These are phyloP conservation scores for Cicer judaicum DNA, from an alignment of 306 rosid genomes.

Conservation along the genomic window DNA sequence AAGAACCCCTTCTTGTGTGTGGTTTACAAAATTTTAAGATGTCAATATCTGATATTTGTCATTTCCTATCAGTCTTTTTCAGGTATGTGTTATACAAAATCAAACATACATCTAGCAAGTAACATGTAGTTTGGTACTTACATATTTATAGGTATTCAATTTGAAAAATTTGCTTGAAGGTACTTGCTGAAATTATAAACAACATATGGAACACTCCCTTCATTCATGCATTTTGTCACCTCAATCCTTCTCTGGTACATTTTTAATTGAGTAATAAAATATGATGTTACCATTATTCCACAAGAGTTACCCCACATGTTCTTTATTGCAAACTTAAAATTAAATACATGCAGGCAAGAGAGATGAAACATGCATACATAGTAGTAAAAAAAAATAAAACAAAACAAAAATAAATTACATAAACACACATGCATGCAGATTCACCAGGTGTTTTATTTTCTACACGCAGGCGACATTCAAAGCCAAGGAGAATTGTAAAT, in stretches of 20 bases:
- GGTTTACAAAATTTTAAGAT: not conserved
- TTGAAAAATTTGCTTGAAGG: not conserved
- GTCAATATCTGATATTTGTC: not conserved
- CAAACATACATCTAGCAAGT: not conserved
- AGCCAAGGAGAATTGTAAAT: slow-evolving; percentile 80
- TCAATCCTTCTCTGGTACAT: not conserved
- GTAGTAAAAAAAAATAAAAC: not conserved
- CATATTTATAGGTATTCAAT: not conserved
- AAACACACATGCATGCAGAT: not conserved
- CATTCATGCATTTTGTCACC: not conserved
- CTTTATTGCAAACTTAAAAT: not conserved
- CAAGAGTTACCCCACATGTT: not conserved
- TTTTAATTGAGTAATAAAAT: not conserved
- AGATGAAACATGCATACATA: not conserved
- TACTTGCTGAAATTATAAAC: not conserved
- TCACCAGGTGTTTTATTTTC: not conserved
- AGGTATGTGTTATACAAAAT: not conserved
- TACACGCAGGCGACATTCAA: slow-evolving; percentile 28
- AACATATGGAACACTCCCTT: not conserved
- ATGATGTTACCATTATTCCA: not conserved
- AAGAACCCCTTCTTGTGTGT: not conserved
- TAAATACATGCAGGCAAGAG: not conserved
- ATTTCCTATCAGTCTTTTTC: not conserved
- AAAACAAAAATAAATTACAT: not conserved
- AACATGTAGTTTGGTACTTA: not conserved